Evolutionary conservation across 2,329 filamentous ascomycete genomes (phyloP).

Genomic region (Geosmithia putterillii): DNA sequence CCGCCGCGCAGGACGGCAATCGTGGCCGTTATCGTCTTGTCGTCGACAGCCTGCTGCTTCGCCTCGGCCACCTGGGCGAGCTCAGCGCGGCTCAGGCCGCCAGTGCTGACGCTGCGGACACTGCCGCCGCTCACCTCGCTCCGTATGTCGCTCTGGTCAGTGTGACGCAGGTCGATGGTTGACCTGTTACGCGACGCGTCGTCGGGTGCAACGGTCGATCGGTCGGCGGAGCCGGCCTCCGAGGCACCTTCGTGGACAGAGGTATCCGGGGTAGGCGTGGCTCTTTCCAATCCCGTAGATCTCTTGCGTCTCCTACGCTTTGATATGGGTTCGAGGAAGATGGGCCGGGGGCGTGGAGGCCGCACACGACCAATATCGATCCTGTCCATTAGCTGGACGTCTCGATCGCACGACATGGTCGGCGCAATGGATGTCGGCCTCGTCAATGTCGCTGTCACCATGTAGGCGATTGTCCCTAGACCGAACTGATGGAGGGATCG

Average conservation of each 20-base stretch:
- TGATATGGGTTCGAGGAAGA: constrained; percentile 81
- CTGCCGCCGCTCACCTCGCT: constrained; percentile 65
- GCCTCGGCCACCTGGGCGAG: constrained; percentile 21
- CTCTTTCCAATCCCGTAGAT: constrained; percentile 29
- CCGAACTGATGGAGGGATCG: constrained; percentile 63
- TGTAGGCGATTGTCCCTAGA: constrained; percentile 82
- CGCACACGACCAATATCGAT: constrained; percentile 72
- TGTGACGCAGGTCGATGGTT: constrained; percentile 23
- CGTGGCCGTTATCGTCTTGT: constrained; percentile 75
- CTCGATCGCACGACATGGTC: constrained; percentile 67
- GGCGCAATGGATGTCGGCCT: constrained; percentile 78
- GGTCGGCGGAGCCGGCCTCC: constrained; percentile 25
- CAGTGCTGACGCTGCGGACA: constrained; percentile 52
- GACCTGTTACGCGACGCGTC: constrained; percentile 23
- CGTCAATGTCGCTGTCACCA: constrained; percentile 81
- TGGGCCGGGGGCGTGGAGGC: constrained; percentile 65
- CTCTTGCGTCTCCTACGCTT: constrained; percentile 53
- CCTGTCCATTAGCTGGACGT: constrained; percentile 66
- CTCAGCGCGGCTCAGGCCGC: constrained; percentile 36
- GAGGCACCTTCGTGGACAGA: constrained; percentile 24
- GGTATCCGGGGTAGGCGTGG: constrained; percentile 5
- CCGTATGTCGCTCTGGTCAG: constrained; percentile 39
- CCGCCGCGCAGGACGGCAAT: constrained; percentile 74
- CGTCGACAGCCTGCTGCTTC: constrained; percentile 35
- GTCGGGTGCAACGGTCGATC: constrained; percentile 21